Evolutionary conservation across 257 asterid species (phyloP).

Genomic region (Perilla frutescens): DNA sequence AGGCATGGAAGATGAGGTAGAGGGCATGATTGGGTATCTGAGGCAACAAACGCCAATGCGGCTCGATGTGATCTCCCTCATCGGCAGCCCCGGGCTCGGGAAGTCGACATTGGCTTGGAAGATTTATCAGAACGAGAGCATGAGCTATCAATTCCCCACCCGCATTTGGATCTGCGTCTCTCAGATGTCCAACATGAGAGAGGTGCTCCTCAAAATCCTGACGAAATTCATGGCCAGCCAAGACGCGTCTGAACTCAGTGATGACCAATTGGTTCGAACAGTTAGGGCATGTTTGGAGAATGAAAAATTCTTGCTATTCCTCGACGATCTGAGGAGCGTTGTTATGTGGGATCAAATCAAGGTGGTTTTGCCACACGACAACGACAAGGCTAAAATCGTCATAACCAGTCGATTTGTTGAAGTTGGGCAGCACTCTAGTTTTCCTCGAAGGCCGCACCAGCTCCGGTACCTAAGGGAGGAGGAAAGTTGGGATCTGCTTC

Average conservation of each 20-base stretch:
- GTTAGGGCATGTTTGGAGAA: not conserved
- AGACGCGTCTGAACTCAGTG: not conserved
- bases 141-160: conserved; percentile 22
- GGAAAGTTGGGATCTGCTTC: conserved; percentile 52
- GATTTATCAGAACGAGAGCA: not conserved
- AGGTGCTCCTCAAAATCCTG: conserved; percentile 27
- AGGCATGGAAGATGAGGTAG: conserved; percentile 28
- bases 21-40: not conserved
- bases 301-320: conserved; percentile 44
- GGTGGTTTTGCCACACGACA: conserved; percentile 39
- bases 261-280: conserved; percentile 21
- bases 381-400: conserved; percentile 42
- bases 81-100: conserved; percentile 44
- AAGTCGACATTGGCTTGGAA: conserved; percentile 48
- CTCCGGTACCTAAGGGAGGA: conserved; percentile 34
- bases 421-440: conserved; percentile 37
- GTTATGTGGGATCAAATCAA: conserved; percentile 42
- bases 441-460: conserved; percentile 31
- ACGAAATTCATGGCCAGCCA: not conserved
- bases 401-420: conserved; percentile 59
- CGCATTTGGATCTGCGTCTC: conserved; percentile 39
- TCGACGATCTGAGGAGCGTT: conserved; percentile 58
- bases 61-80: conserved; percentile 38
- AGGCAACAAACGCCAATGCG: not conserved
- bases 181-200: conserved; percentile 3